Evolutionary conservation across 2,329 filamentous ascomycete genomes (phyloP), one percentile per base, ranked within the genome.

Genomic region (Colletotrichum zoysiae): DNA sequence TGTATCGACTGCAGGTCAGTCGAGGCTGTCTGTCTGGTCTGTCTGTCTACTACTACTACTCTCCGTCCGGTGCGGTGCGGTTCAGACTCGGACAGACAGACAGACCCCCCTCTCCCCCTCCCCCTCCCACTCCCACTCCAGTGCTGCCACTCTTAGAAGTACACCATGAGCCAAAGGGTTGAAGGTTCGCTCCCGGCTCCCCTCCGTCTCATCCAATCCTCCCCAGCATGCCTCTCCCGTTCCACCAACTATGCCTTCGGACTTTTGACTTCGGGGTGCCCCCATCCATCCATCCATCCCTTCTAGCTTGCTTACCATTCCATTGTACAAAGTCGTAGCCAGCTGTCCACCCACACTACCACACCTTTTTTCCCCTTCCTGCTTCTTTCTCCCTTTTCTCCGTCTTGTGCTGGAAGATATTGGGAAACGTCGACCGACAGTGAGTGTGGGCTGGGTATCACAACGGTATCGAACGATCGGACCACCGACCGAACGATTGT

Each of bases 121-220:
- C 33, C 35, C 35, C 35, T 11, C 51, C 51, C 50, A 33, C 26
- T 30, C 26, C 30, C 11, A 50, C 38, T 30, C 26, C 57, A 44
- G 30, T 57, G 30, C 48, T 70, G 42, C 40, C 35, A 65, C 63
- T 58, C 38, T 30, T 30, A 30, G 30, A 30, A 8, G 12, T 23
- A 44, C 70, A 64, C 70, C 59, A 70, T 44, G 18, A 44, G 40
- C 59, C 64, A 65, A 69, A 70, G 55, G 70, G 70, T 70, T 48
- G 65, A 60, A 72, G 60, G 70, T 60, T 72, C 66, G 70, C 70
- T 72, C 70, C 70, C 70, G 65, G 70, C 65, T 71, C 65, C 58
- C 58, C 70, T 72, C 66, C 70, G 70, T 72, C 70, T 72, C 70
- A 72, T 72, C 70, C 70, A 67, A 72, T 70, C 48, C 68, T 70